Base-by-base conservation (phyloP, 139 green algal genomes). In the Limnomonas spitsbergensis region DNA sequence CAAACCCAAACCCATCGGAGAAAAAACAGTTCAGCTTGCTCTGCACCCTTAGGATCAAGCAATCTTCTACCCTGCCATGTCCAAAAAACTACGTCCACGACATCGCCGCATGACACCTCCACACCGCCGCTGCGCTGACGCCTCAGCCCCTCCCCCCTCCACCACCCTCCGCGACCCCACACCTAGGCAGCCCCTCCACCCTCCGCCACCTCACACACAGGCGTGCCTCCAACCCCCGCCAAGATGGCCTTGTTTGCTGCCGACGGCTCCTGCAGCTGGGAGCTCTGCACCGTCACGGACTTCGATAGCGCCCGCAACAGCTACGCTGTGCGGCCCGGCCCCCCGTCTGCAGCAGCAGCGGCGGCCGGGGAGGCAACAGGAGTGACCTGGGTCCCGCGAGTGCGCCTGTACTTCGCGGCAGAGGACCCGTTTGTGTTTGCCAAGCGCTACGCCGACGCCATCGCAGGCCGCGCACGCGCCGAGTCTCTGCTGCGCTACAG, bases 401-500 rank as follows among this genome's bases (percentile, higher is more conserved):
- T 94, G 32, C 47, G 85, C 71, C 67, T 96, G n/a, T 91, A 83
- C 84, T 96, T 96, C 71, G 67, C 73, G 1, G 87, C 92, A 4
- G 92, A 96, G 78, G 91, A 95, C 66, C 92, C 92, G 0, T 79
- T 78, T 24, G 32, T 89, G 7, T 94, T 89, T 77, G 88, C 88
- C 1, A 78, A 77, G 42, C 86, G 92, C 2, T 80, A 89, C 14
- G 84, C 77, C 7, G 84, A 83, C 7, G 91, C 88, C 20, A 75
- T 90, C 38, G 40, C 72, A 32, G 73, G 54, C 39, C 78, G 86
- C 1, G 67, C 70, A 2, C 67, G 80, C 2, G 83, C 89, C 1
- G 86, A 92, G 78, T 71, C 77, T 40, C 54, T 88, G 78, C 78
- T 95, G 76, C 85, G 83, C 0, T 93, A 92, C 85, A 88, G 89